A percentile compares a stretch with the other conserved stretches of the same genome.
phyloP scores from a whole-genome alignment of 164 flowering plant species.

The Echeveria elegans region DNA sequence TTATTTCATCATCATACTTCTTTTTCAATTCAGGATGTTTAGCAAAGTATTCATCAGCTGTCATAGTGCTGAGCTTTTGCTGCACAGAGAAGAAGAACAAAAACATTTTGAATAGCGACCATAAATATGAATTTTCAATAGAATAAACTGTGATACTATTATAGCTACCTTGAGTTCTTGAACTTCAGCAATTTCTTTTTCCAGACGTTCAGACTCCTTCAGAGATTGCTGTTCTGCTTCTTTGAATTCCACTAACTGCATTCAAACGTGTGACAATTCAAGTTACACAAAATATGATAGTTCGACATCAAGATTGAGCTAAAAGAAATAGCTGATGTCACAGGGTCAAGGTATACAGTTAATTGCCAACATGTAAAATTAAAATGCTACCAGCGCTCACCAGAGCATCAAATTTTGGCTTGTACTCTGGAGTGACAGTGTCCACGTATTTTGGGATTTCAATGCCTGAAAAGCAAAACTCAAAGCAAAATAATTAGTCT shows the following conservation, averaged over 20 bases:
- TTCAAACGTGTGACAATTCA: no score
- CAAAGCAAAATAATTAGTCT: background rate
- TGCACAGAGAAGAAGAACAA: conserved; percentile 29
- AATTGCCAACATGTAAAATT: no score
- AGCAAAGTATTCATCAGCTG: conserved; percentile 85
- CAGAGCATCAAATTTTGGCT: conserved; percentile 78
- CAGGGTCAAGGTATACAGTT: no score
- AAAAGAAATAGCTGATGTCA: no score
- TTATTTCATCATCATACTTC: conserved; percentile 89
- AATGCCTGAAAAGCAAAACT: conserved; percentile 39
- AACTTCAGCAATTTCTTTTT: conserved; percentile 81
- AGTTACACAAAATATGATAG: no score
- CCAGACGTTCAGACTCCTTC: conserved; percentile 84
- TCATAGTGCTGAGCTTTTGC: conserved; percentile 87
- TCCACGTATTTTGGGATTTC: conserved; percentile 80
- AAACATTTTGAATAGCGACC: no score
- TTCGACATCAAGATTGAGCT: no score
- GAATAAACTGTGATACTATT: no score
- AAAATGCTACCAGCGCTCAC: conserved; percentile 26
- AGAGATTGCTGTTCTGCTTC: conserved; percentile 78
- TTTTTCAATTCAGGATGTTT: no score
- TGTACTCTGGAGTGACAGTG: conserved; percentile 82
- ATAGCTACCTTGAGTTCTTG: conserved; percentile 89
- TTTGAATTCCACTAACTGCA: conserved; percentile 78
- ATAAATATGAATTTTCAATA: no score